Conservation (phyloP, 139 green algal species). For the Closterium sp. region DNA sequence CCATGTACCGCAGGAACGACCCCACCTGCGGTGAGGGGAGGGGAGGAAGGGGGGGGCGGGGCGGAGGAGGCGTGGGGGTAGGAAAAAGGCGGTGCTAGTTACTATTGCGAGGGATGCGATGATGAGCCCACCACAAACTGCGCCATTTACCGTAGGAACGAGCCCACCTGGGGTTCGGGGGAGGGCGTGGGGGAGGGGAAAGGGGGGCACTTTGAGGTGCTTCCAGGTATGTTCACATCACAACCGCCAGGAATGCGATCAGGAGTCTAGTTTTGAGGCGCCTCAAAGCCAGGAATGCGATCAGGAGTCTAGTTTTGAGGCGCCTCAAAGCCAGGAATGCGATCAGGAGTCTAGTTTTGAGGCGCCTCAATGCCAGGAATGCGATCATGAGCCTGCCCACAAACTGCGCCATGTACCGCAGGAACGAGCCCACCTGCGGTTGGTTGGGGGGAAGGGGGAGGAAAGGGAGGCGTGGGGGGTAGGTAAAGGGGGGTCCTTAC, state of each 20-base stretch:
- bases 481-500: too few species aligned
- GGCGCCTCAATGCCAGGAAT: conserved; percentile 67
- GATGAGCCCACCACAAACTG: conserved; percentile 8
- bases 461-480: neutral
- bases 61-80: neutral
- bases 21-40: conserved; percentile 5
- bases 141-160: conserved; percentile 31
- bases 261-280: too few species aligned
- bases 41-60: neutral
- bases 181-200: neutral
- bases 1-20: conserved; percentile 34
- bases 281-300: too few species aligned
- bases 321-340: too few species aligned
- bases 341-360: too few species aligned
- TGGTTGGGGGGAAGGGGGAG: neutral
- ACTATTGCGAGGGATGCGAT: neutral
- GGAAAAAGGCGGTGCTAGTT: too few species aligned
- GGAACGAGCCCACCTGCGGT: conserved; percentile 4
- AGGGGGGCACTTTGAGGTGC: neutral
- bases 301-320: too few species aligned
- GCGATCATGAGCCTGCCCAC: conserved; percentile 57
- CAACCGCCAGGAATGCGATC: too few species aligned
- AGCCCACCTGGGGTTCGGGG: conserved; percentile 38
- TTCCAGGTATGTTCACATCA: too few species aligned
- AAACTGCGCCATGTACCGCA: conserved; percentile 32